Evolutionary conservation across 371 early-diverging fungal genomes (phyloP).

Genomic region (Mucor indicus): DNA sequence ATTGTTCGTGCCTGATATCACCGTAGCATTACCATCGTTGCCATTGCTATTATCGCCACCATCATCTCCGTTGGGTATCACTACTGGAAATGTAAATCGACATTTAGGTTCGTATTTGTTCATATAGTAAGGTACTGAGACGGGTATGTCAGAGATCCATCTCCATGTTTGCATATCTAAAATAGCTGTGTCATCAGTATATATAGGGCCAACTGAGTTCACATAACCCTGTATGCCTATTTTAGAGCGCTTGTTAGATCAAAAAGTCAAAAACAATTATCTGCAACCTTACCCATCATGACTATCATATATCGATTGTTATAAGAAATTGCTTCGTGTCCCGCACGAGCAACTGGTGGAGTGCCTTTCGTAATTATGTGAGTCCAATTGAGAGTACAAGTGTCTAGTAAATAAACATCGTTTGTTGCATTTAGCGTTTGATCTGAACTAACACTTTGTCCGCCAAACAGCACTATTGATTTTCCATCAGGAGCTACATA

Average conservation of each 20-base stretch:
- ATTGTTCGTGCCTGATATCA: slow-evolving; percentile 2
- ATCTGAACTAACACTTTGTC: slow-evolving; percentile 6
- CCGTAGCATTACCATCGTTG: neutral
- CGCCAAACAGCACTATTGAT: slow-evolving; percentile 21
- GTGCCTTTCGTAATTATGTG: slow-evolving; percentile 3
- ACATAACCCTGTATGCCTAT: slow-evolving; percentile 12
- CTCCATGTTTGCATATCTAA: slow-evolving; percentile 33
- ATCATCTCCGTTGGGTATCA: slow-evolving; percentile 7
- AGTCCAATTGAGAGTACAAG: slow-evolving; percentile 18
- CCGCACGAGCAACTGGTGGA: slow-evolving; percentile 22
- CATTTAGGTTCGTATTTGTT: slow-evolving; percentile 11
- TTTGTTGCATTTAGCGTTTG: slow-evolving; percentile 10
- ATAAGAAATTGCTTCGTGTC: slow-evolving; percentile 33
- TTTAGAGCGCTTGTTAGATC: neutral
- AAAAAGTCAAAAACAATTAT: neutral
- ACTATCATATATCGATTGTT: slow-evolving; percentile 32
- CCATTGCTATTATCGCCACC: neutral
- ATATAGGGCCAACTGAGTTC: slow-evolving; percentile 2
- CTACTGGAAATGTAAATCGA: slow-evolving; percentile 24
- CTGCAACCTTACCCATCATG: slow-evolving; percentile 28
- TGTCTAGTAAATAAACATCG: slow-evolving; percentile 14
- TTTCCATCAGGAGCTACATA: slow-evolving; percentile 16
- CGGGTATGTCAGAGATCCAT: slow-evolving; percentile 30
- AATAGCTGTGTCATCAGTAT: slow-evolving; percentile 32
- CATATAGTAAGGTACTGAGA: neutral